Evolutionary conservation across 2,329 filamentous ascomycete species (phyloP), one percentile per base, ranked within the genome.

Genomic region (Fusarium concolor): DNA sequence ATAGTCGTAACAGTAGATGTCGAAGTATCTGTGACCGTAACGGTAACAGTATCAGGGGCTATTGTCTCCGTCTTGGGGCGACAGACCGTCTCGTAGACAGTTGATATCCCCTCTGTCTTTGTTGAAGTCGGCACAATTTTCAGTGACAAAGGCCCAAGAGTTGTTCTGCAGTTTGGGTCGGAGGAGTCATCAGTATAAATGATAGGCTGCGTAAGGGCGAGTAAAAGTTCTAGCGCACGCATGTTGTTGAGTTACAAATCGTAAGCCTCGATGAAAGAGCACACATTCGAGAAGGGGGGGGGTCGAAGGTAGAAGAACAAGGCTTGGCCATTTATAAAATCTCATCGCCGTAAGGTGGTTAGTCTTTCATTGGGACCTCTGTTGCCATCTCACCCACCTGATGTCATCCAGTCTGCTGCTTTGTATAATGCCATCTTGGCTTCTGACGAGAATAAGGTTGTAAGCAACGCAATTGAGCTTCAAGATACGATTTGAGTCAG

Each of bases 131-230:
- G 22, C 12, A 12, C 9, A 26, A 17, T 2, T 28, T 20, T 7
- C 18, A 20, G 6, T 18, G 12, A 2, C 17, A 38, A 6, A 28
- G 31, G 12, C 5, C n/a, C 14, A 28, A 3, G 9, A 28, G 12
- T 17, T 17, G 17, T 12, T 2, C 9, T 7, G 5, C 14, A 49
- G 5, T 6, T 3, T n/a, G n/a, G 9, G 2, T 22, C 6, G 22
- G 31, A n/a, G 11, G 3, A 18, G 2, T 26, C 6, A 5, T 20
- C 14, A 15, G 10, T 15, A 12, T 2, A 12, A 24, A 47, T 15
- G 6, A 3, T 15, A 18, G 24, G 0, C 6, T 6, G 14, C 2
- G 28, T 1, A 5, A 20, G 7, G 17, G 11, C 18, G 5, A 20
- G 3, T 22, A 22, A 5, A 2, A 51, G 2, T 15, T 35, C 33